Evolutionary conservation across 2,329 filamentous ascomycete species (phyloP).

Genomic region (Pestalotiopsis sp.): DNA sequence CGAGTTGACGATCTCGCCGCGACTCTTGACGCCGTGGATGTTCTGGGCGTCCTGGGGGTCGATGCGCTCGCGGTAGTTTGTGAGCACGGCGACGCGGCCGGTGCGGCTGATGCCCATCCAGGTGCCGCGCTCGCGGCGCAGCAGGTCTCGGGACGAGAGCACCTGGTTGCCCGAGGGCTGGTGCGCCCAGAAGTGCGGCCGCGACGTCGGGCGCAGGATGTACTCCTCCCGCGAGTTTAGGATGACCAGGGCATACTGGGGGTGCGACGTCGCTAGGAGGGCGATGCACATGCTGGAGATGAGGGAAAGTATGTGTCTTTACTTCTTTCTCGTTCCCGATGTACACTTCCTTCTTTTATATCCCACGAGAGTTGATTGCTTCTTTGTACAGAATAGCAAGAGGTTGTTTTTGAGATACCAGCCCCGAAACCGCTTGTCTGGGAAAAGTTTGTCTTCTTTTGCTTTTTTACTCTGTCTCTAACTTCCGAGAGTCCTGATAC

Average conservation of each 20-base stretch:
- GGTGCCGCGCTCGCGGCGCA: conserved; percentile 64
- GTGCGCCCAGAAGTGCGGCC: conserved; percentile 66
- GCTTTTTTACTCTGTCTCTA: not conserved
- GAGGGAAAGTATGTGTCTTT: not conserved
- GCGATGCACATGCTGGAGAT: conserved; percentile 70
- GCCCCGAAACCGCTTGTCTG: not conserved
- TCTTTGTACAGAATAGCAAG: too few relatives aligned
- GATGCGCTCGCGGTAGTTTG: conserved; percentile 65
- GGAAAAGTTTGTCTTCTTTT: not conserved
- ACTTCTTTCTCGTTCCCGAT: not conserved
- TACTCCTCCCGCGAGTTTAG: conserved; percentile 80
- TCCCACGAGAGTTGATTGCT: too few relatives aligned
- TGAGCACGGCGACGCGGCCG: conserved; percentile 65
- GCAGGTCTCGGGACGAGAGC: conserved; percentile 64
- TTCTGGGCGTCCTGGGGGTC: conserved; percentile 48
- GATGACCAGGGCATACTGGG: conserved; percentile 73
- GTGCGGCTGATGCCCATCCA: conserved; percentile 66
- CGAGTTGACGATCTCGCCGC: conserved; percentile 65
- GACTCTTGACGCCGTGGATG: conserved; percentile 57
- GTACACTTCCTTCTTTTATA: too few relatives aligned
- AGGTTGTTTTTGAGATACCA: too few relatives aligned
- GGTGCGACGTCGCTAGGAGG: conserved; percentile 74
- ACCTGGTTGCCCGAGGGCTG: conserved; percentile 45
- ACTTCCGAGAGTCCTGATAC: not conserved
- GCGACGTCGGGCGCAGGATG: conserved; percentile 64